Percentiles rank a stretch among this genome's conserved stretches.
phyloP scores from a whole-genome alignment of 2,329 filamentous ascomycete genomes.

The Fragosphaeria purpurea region DNA sequence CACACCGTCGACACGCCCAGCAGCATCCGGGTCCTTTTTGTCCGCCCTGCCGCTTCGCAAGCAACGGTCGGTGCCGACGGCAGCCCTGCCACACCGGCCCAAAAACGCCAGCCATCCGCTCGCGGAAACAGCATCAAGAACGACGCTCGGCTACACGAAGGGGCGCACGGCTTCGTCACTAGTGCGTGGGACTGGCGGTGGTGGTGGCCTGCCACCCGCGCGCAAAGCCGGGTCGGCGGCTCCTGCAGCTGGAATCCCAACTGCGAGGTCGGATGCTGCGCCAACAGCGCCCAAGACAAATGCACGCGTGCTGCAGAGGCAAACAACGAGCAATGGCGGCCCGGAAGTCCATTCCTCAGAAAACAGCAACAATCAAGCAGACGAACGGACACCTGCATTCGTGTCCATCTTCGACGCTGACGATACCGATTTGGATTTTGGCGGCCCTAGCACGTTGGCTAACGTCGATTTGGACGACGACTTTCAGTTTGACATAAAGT shows the following conservation, averaged over 20 bases:
- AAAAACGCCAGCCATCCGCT: conserved; percentile 15
- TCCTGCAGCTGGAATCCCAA: too few relatives aligned
- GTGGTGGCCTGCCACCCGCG: conserved; percentile 27
- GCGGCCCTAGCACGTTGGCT: conserved; percentile 21
- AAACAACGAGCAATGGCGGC: not conserved
- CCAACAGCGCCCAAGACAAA: not conserved
- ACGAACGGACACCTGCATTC: conserved; percentile 38
- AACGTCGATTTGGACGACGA: conserved; percentile 40
- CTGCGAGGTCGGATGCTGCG: not conserved
- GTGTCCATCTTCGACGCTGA: conserved; percentile 46
- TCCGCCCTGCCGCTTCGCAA: conserved; percentile 10
- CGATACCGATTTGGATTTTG: conserved; percentile 33
- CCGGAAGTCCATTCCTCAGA: not conserved
- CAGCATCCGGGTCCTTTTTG: conserved; percentile 12
- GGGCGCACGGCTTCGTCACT: conserved; percentile 51
- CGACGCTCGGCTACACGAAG: conserved; percentile 76
- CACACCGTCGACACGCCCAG: conserved; percentile 10
- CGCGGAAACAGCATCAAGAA: conserved; percentile 61
- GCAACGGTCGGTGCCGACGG: not conserved
- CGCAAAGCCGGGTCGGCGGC: too few relatives aligned
- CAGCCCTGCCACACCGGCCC: conserved; percentile 6
- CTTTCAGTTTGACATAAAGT: conserved; percentile 43
- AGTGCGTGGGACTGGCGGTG: conserved; percentile 23
- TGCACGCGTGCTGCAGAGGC: not conserved
- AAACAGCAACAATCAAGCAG: conserved; percentile 18